phyloP scores from a whole-genome alignment of 371 early-diverging fungal species.

The Rhizopus arrhizus region DNA sequence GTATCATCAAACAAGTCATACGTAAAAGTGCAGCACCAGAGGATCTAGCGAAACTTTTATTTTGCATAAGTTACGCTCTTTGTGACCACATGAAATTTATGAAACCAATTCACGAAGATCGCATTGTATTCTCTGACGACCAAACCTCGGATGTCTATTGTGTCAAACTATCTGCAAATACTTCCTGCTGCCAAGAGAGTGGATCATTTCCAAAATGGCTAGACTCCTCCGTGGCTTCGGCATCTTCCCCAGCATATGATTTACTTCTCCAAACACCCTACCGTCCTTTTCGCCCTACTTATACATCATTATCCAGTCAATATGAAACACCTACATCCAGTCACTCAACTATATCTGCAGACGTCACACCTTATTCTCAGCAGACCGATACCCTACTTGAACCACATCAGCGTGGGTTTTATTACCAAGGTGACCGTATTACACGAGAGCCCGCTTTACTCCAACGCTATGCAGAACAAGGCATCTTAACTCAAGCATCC shows the following conservation, averaged over 20 bases:
- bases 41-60: constrained; percentile 42
- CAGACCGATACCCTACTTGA: constrained; percentile 29
- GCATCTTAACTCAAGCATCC: constrained; percentile 46
- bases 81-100: constrained; percentile 43
- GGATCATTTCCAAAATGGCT: background rate
- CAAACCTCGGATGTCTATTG: constrained; percentile 18
- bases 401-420: constrained; percentile 50
- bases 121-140: constrained; percentile 38
- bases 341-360: constrained; percentile 1
- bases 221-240: background rate
- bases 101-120: constrained; percentile 43
- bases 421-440: constrained; percentile 50
- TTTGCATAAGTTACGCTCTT: constrained; percentile 48
- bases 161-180: constrained; percentile 33
- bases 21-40: constrained; percentile 45
- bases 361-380: background rate
- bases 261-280: background rate
- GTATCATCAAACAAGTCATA: constrained; percentile 42
- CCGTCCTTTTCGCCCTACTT: background rate
- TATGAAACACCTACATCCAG: background rate
- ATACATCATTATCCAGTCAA: background rate
- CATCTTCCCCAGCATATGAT: background rate
- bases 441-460: constrained; percentile 42
- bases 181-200: constrained; percentile 25
- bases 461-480: constrained; percentile 52